Evolutionary conservation across 2,329 filamentous ascomycete species (phyloP), one percentile per base, ranked within the genome.

Genomic region (Penicillium sp.): DNA sequence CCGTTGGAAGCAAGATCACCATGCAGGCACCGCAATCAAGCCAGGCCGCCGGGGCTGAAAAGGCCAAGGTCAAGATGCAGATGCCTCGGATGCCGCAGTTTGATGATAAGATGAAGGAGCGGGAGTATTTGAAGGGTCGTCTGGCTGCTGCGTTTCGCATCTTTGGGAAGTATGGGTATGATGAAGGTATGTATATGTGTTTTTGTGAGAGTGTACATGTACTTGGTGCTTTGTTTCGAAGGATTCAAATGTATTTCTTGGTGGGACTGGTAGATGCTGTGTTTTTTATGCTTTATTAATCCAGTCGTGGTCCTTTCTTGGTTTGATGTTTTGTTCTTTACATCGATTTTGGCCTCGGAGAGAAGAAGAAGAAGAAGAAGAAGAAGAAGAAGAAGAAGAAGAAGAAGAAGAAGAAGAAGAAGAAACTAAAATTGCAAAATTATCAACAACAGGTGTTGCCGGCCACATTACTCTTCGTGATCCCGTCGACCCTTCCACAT

Each of bases 401-500:
- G n/a, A n/a, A n/a, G n/a, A n/a, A n/a, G n/a, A n/a, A n/a, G n/a
- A n/a, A n/a, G n/a, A n/a, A n/a, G n/a, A n/a, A n/a, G n/a, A n/a
- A n/a, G n/a, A n/a, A n/a, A 18, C 18, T 18, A 18, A 18, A 3
- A 18, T 18, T 18, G 18, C 18, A 18, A 18, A 18, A 18, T 18
- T 18, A 18, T 18, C 18, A 18, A 18, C 18, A 18, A 6, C 45
- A 64, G 80, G 80, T 12, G 78, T 84, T 29, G 81, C 81, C 7
- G 81, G 82, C 1, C 81, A 84, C 58, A 83, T 84, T 54, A 83
- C 80, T 1, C 59, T 83, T 26, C 73, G 80, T 26, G 78, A 84
- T 52, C 82, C 82, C 0, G 75, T 84, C 5, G 75, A 82, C 35
- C 77, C 78, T 0, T 65, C 70, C 4, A 79, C 75, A 0, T 84